Conservation (phyloP, 1,139 yeast species). For the Candida labiduridarum region DNA sequence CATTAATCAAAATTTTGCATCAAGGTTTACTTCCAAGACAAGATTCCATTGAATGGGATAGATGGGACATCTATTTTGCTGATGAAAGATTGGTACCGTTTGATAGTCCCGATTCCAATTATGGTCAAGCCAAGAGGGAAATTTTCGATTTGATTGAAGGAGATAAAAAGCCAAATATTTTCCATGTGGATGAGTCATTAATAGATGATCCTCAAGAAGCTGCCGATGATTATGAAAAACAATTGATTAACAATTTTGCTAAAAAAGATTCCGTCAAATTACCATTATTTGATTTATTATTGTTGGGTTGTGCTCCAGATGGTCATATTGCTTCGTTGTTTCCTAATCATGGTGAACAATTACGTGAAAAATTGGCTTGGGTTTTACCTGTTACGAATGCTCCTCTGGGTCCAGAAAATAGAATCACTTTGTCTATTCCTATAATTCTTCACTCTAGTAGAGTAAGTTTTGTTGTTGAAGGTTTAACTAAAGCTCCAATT, state of each 20-base stretch:
- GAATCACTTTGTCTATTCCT: constrained; percentile 92
- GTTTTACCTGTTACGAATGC: constrained; percentile 92
- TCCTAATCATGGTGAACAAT: constrained; percentile 82
- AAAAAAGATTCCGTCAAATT: constrained; percentile 92
- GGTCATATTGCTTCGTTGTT: constrained; percentile 96
- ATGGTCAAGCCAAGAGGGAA: constrained; percentile 83
- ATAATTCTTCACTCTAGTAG: constrained; percentile 93
- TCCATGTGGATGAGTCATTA: constrained; percentile 77
- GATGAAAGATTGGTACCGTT: constrained; percentile 96
- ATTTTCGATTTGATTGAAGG: constrained; percentile 69
- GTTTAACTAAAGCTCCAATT: constrained; percentile 92
- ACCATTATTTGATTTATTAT: constrained; percentile 88
- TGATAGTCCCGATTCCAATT: constrained; percentile 80
- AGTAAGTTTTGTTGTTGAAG: constrained; percentile 93
- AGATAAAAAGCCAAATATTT: constrained; percentile 66
- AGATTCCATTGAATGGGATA: constrained; percentile 81
- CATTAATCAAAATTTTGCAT: constrained; percentile 78
- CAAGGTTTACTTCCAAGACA: constrained; percentile 77
- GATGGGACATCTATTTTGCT: constrained; percentile 96
- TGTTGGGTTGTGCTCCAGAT: constrained; percentile 97
- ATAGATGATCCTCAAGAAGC: constrained; percentile 89
- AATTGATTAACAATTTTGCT: constrained; percentile 87
- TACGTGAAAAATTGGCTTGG: constrained; percentile 94
- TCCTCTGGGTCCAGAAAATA: constrained; percentile 83
- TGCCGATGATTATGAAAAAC: constrained; percentile 89